Base-by-base conservation (phyloP, 1,284 basidiomycete genomes). In the Tilletia indica region DNA sequence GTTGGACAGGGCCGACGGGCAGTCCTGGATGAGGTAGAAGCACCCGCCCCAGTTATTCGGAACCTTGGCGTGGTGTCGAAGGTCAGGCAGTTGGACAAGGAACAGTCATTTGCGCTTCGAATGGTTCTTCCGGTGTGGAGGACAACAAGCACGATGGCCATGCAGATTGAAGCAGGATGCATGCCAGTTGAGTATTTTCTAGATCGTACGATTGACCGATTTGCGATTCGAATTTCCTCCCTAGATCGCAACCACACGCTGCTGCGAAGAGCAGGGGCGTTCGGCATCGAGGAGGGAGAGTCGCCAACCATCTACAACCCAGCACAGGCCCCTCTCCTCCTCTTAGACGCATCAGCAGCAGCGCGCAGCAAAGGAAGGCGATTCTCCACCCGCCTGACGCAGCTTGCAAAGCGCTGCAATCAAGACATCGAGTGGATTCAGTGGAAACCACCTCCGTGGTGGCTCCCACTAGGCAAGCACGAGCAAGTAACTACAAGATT, bases 1-100 rank as follows among this genome's bases (percentile, higher is more conserved):
- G 81, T 82, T n/a, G 69, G 66, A n/a, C 74, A 8, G 47, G 9
- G 9, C 9, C 47, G 47, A n/a, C n/a, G n/a, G n/a, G n/a, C n/a
- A n/a, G n/a, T n/a, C n/a, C n/a, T n/a, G n/a, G n/a, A n/a, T n/a
- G n/a, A n/a, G n/a, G n/a, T n/a, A n/a, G n/a, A n/a, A n/a, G n/a
- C n/a, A n/a, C n/a, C n/a, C n/a, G n/a, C n/a, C n/a, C n/a, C n/a
- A n/a, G 8, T 48, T 19, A 19, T 48, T 8, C 9, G 9, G 47
- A 19, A 9, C 47, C 8, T 8, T 19, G 47, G 47, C 47, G 47
- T 19, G 47, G 19, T 9, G 47, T 8, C 9, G 9, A 48, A 48
- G 47, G 9, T 48, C 47, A 19, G 19, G 47, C 9, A 8, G 9
- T 19, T 48, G 47, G 47, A 48, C 9, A 48, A 48, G 47, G 47